Conservation (phyloP, 179 eudicot genomes). For the Carnegiea gigantea region DNA sequence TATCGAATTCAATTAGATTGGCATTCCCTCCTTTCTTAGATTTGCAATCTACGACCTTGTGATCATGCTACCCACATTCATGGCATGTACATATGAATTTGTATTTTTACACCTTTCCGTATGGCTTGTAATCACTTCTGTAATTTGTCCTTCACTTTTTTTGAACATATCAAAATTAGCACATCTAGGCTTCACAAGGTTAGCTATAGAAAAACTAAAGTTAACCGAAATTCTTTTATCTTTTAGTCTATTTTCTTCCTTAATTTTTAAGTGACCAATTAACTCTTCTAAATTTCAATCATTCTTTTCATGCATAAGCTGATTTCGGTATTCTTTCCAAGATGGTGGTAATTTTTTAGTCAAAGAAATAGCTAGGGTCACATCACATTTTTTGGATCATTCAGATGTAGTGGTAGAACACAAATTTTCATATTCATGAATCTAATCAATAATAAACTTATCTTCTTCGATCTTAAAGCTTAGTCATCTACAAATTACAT, state of each 20-base stretch:
- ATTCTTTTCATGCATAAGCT: background rate
- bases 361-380: background rate
- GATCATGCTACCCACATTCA: background rate
- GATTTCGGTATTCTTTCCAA: too few relatives aligned
- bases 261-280: background rate
- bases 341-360: background rate
- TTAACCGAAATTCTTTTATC: too few relatives aligned
- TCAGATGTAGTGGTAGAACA: background rate
- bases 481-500: background rate
- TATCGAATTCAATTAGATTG: too few relatives aligned
- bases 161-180: background rate
- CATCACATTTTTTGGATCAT: background rate
- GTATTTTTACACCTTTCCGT: background rate
- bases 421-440: too few relatives aligned
- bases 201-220: background rate
- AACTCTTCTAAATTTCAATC: too few relatives aligned
- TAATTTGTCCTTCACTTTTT: background rate
- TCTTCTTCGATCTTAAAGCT: too few relatives aligned
- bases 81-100: background rate
- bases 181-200: background rate
- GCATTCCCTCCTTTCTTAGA: background rate
- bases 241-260: too few relatives aligned
- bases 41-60: background rate
- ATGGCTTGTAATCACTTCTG: background rate
- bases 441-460: background rate